Base-by-base conservation (phyloP, 371 early-diverging fungal genomes). In the Mortierella sp. region DNA sequence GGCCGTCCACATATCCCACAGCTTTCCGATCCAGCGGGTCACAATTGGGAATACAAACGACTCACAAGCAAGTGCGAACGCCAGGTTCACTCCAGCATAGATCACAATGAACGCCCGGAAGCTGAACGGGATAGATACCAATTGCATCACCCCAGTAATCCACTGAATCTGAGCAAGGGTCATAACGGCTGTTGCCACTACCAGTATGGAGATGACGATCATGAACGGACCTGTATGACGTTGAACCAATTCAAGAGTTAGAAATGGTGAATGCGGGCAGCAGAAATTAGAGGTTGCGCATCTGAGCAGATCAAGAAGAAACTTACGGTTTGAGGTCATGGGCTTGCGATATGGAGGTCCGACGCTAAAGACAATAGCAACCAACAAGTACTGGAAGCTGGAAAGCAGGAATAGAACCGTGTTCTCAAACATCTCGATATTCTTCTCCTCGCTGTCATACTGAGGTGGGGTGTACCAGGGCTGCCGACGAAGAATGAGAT, bases 331-430 rank as follows among this genome's bases (percentile, higher is more conserved):
- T 24, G 86, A 88, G 78, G 86, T 83, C 48, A 94, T 82, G 0
- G 92, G 81, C 67, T 92, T 85, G 39, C 97, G 89, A 65, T 95
- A 97, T 1, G 98, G 99, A 24, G 94, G 94, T 0, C 99, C 99
- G 6, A 93, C 93, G 78, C 93, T 94, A 63, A 96, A 96, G 24
- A 96, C 94, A 28, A 92, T 84, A 0, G 95, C 98, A 5, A 93
- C 88, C 16, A 91, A 77, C 31, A 97, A 83, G 79, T 98, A 98
- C 81, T 96, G 97, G 79, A 89, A 98, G 62, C 90, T 90, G 13
- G 95, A 94, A 2, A 94, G 49, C 57, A 95, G 60, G 76, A 98
- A 98, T 53, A 98, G 82, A 4, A 85, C 90, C 14, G 96, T 94
- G 80, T 97, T 96, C 72, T 97, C 98, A 49, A 79, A 89, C 56